Evolutionary conservation across 805 yeast genomes (phyloP).

Genomic region (Candida coquimbonensis): DNA sequence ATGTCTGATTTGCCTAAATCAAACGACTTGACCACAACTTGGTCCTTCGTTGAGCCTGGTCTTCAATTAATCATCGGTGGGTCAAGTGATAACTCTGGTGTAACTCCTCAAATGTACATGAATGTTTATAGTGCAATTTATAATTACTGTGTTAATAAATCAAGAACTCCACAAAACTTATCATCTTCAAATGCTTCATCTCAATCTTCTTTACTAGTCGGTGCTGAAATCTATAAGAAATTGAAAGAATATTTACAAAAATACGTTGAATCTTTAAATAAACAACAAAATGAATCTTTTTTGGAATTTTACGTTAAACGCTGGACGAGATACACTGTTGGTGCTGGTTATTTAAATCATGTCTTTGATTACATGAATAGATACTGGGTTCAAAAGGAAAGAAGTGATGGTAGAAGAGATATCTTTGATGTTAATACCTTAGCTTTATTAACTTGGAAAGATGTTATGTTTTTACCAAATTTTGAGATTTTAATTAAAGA

Average conservation of each 20-base stretch:
- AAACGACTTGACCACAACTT: slow-evolving; percentile 60
- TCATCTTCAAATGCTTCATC: slow-evolving; percentile 19
- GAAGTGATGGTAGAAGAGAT: slow-evolving; percentile 87
- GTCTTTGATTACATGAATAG: slow-evolving; percentile 94
- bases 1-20: slow-evolving; percentile 40
- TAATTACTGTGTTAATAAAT: slow-evolving; percentile 82
- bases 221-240: slow-evolving; percentile 79
- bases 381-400: slow-evolving; percentile 95
- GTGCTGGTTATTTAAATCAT: slow-evolving; percentile 87
- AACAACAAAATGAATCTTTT: slow-evolving; percentile 56
- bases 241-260: slow-evolving; percentile 57
- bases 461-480: slow-evolving; percentile 67
- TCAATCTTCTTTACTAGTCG: slow-evolving; percentile 52
- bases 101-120: slow-evolving; percentile 73
- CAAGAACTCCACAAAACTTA: slow-evolving; percentile 40
- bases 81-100: slow-evolving; percentile 42
- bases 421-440: slow-evolving; percentile 88
- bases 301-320: slow-evolving; percentile 76
- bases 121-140: slow-evolving; percentile 87
- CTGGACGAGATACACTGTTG: slow-evolving; percentile 86
- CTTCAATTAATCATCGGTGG: slow-evolving; percentile 63
- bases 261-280: slow-evolving; percentile 47
- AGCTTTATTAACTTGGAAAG: slow-evolving; percentile 83
- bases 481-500: slow-evolving; percentile 55
- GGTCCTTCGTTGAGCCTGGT: slow-evolving; percentile 76